These are phyloP conservation scores for Fusarium musae DNA, from an alignment of 2,329 filamentous ascomycete genomes.

Conservation along the genomic window DNA sequence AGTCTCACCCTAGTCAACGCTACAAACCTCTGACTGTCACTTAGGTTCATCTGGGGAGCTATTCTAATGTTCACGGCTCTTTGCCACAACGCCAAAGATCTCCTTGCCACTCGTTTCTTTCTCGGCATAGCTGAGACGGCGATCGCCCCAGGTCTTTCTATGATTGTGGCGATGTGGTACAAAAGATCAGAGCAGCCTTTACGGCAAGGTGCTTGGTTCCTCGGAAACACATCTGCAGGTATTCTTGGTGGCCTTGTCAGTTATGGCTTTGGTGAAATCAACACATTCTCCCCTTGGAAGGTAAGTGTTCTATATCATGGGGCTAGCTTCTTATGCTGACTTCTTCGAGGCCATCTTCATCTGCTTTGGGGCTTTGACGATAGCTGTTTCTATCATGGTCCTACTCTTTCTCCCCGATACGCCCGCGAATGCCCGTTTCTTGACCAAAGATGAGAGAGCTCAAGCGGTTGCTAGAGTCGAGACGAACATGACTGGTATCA, in stretches of 20 bases:
- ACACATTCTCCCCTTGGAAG: not conserved
- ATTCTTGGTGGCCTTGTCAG: not conserved
- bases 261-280: not conserved
- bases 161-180: not conserved
- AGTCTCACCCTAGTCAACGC: too few relatives aligned
- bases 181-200: not conserved
- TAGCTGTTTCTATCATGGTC: not conserved
- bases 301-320: accelerated
- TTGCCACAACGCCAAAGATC: not conserved
- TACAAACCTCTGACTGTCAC: not conserved
- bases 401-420: not conserved
- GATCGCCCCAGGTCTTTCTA: not conserved
- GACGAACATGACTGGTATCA: conserved; percentile 3
- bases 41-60: not conserved
- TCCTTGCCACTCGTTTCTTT: not conserved
- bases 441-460: not conserved
- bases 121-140: not conserved
- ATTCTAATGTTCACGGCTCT: not conserved
- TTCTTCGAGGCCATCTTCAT: not conserved
- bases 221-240: not conserved
- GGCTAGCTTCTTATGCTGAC: too few relatives aligned
- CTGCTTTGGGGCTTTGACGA: not conserved
- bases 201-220: not conserved
- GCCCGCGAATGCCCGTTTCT: conserved; percentile 1
- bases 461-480: not conserved